Conservation (phyloP, 352 stramenopile species). For the Pythium dissimile region DNA sequence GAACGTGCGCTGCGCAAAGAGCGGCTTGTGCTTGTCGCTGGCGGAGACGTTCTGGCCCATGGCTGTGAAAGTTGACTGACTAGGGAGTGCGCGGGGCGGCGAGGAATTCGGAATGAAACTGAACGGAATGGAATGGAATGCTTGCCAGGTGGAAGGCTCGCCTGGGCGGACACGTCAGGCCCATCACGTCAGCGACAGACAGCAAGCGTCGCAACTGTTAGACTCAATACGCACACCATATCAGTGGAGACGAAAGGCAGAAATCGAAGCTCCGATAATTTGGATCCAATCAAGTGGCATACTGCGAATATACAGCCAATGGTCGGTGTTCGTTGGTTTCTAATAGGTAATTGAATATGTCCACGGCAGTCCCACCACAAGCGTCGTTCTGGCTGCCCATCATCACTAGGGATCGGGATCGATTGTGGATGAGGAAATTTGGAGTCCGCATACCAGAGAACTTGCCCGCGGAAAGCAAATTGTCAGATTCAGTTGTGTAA, state of each 20-base stretch:
- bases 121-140: not conserved
- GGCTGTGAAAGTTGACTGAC: not conserved
- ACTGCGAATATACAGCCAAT: too few relatives aligned
- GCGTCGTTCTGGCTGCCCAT: not conserved
- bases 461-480: not conserved
- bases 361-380: not conserved
- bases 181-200: too few relatives aligned
- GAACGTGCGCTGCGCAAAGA: conserved; percentile 11
- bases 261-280: too few relatives aligned
- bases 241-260: too few relatives aligned
- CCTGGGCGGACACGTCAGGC: too few relatives aligned
- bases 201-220: too few relatives aligned
- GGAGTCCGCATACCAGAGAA: not conserved
- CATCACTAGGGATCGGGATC: not conserved
- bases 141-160: too few relatives aligned
- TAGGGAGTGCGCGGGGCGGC: not conserved
- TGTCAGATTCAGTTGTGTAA: not conserved
- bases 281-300: too few relatives aligned
- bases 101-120: not conserved
- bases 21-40: conserved; percentile 10
- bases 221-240: too few relatives aligned
- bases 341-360: too few relatives aligned
- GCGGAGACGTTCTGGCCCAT: conserved; percentile 2
- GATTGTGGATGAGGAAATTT: not conserved
- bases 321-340: too few relatives aligned